Percentiles rank a stretch among this genome's conserved stretches.
phyloP scores from a whole-genome alignment of 208 protist species.

The Leishmania tarentolae region DNA sequence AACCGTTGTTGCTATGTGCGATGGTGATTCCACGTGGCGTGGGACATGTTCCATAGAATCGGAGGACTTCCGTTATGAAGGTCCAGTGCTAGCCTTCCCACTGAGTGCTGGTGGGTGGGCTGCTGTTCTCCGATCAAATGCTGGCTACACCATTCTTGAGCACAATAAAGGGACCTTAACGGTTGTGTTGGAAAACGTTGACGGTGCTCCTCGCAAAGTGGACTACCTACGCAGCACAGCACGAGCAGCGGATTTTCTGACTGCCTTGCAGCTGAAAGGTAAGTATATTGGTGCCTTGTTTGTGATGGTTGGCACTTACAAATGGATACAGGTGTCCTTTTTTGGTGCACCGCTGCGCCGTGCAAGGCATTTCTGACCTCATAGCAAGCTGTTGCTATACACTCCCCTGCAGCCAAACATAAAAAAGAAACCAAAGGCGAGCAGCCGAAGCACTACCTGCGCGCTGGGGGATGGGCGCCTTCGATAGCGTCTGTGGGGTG shows the following conservation, averaged over 20 bases:
- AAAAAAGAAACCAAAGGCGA: conserved; percentile 5
- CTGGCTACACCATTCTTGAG: conserved; percentile 5
- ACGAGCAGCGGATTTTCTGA: conserved; percentile 5
- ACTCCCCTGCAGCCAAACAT: background rate
- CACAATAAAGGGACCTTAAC: conserved; percentile 10
- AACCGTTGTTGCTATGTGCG: conserved; percentile 8
- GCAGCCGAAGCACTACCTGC: background rate
- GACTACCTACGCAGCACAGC: conserved; percentile 10
- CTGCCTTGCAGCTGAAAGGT: conserved; percentile 33
- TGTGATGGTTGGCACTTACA: conserved; percentile 51
- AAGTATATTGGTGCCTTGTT: conserved; percentile 56
- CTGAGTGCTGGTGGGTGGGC: conserved; percentile 34
- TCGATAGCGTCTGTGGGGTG: background rate
- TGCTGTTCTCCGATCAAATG: conserved; percentile 6
- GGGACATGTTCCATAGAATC: conserved; percentile 18
- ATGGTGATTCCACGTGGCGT: conserved; percentile 16
- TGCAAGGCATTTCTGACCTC: conserved; percentile 20
- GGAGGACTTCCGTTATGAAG: conserved; percentile 7
- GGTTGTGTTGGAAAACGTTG: conserved; percentile 1
- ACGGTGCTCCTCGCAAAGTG: background rate
- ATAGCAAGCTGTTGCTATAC: background rate
- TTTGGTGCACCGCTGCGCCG: conserved; percentile 20
- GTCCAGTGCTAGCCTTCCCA: conserved; percentile 14
- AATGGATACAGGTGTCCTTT: conserved; percentile 38
- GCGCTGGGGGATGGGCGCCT: background rate